phyloP scores from a whole-genome alignment of 106 monocot genomes.

The Dendrobium nobile region DNA sequence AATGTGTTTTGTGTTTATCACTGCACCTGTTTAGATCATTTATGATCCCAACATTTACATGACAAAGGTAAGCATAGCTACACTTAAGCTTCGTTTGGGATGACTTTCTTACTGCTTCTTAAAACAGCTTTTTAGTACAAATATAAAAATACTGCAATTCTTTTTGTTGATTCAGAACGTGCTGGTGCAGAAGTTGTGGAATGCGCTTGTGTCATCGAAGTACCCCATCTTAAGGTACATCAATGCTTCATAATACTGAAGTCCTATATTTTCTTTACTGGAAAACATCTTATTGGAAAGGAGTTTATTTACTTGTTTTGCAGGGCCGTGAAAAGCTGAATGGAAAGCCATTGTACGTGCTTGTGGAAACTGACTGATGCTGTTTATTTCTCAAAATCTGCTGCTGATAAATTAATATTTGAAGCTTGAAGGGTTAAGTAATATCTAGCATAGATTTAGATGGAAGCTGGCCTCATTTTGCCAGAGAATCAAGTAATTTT shows the following conservation, averaged over 20 bases:
- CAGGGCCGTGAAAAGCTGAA: slow-evolving; percentile 8
- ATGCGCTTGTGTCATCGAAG: slow-evolving; percentile 26
- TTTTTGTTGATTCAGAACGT: slow-evolving; percentile 9
- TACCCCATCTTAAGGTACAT: slow-evolving; percentile 25
- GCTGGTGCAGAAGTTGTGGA: slow-evolving; percentile 25
- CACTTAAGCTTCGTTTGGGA: too few species aligned
- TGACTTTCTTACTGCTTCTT: too few species aligned
- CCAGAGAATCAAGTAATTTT: not conserved
- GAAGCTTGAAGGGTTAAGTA: not conserved
- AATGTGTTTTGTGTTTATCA: too few species aligned
- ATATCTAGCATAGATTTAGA: not conserved
- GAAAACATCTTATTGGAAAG: not conserved
- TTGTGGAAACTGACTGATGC: slow-evolving; percentile 9
- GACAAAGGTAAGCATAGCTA: too few species aligned
- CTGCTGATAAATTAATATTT: not conserved
- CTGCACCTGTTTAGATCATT: too few species aligned
- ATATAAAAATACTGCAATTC: too few species aligned
- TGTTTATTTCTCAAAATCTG: not conserved
- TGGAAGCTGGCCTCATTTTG: not conserved
- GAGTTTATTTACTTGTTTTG: not conserved
- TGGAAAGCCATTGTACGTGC: slow-evolving; percentile 4
- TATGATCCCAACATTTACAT: too few species aligned
- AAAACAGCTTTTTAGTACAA: too few species aligned
- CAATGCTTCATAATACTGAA: not conserved
- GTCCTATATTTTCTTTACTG: not conserved